phyloP scores from a whole-genome alignment of 2,329 filamentous ascomycete genomes.

The Penicillium psychrosexuale region DNA sequence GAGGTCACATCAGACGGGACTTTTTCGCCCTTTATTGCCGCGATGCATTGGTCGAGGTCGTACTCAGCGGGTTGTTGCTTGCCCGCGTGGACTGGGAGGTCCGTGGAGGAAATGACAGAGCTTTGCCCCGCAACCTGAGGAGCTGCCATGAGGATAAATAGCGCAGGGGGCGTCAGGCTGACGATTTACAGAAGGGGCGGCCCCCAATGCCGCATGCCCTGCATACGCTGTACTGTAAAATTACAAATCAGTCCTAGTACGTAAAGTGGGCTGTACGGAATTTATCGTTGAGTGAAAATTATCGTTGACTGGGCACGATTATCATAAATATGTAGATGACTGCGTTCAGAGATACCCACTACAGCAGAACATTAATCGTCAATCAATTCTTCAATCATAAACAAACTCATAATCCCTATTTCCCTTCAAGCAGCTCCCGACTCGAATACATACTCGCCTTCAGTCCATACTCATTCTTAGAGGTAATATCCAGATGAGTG shows the following conservation, averaged over 20 bases:
- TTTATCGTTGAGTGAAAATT: too few relatives aligned
- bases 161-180: neutral
- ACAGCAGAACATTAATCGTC: slow-evolving; percentile 5
- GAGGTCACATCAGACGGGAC: slow-evolving; percentile 7
- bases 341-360: slow-evolving; percentile 13
- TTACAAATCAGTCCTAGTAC: too few relatives aligned
- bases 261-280: too few relatives aligned
- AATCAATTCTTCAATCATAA: slow-evolving; percentile 5
- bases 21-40: slow-evolving; percentile 8
- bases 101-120: neutral
- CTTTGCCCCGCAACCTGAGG: neutral
- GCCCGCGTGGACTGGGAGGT: neutral
- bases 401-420: slow-evolving; percentile 12
- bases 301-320: too few relatives aligned
- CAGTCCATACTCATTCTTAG: slow-evolving; percentile 61
- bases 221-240: too few relatives aligned
- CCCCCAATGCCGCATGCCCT: too few relatives aligned
- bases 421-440: slow-evolving; percentile 35
- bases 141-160: neutral
- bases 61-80: neutral
- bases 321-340: slow-evolving; percentile 1
- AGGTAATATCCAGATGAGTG: slow-evolving; percentile 63
- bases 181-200: neutral
- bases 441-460: slow-evolving; percentile 50
- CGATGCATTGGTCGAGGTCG: slow-evolving; percentile 5